Conservation (phyloP, 1,284 basidiomycete genomes). For the Cutaneotrichosporon dermatis region DNA sequence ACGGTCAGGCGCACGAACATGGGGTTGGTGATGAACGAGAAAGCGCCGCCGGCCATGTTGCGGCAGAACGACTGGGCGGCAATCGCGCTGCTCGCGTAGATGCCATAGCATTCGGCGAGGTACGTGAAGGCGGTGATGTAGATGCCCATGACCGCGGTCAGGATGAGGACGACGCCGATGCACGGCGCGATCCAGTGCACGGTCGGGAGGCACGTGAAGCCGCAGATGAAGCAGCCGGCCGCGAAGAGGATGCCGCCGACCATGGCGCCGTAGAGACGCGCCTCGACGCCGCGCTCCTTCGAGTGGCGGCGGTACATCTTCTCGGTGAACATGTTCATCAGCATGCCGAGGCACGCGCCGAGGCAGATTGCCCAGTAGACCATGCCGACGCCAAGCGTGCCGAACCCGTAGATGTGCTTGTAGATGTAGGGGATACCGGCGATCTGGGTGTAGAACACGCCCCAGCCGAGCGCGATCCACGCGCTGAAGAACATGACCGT, state of each 20-base stretch:
- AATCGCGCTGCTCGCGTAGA: slow-evolving; percentile 24
- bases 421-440: slow-evolving; percentile 65
- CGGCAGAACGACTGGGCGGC: slow-evolving; percentile 27
- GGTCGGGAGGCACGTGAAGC: slow-evolving; percentile 34
- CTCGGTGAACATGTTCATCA: slow-evolving; percentile 62
- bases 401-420: slow-evolving; percentile 61
- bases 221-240: slow-evolving; percentile 57
- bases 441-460: slow-evolving; percentile 65
- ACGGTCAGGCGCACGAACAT: slow-evolving; percentile 18
- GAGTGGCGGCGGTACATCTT: slow-evolving; percentile 60
- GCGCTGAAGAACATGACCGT: slow-evolving; percentile 68
- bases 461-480: slow-evolving; percentile 75
- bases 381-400: slow-evolving; percentile 60
- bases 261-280: slow-evolving; percentile 65
- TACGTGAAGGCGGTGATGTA: slow-evolving; percentile 35
- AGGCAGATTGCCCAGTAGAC: slow-evolving; percentile 60
- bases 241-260: slow-evolving; percentile 62
- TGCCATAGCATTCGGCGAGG: slow-evolving; percentile 30
- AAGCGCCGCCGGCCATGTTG: slow-evolving; percentile 25
- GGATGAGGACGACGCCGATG: slow-evolving; percentile 44
- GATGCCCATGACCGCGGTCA: slow-evolving; percentile 23
- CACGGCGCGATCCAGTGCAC: slow-evolving; percentile 41
- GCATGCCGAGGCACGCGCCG: slow-evolving; percentile 59
- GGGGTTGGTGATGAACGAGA: slow-evolving; percentile 18
- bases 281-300: slow-evolving; percentile 61